A percentile compares a stretch with the other conserved stretches of the same genome.
Evolutionary conservation across 2,329 filamentous ascomycete species (phyloP).

Genomic region (Aciculosporium take): DNA sequence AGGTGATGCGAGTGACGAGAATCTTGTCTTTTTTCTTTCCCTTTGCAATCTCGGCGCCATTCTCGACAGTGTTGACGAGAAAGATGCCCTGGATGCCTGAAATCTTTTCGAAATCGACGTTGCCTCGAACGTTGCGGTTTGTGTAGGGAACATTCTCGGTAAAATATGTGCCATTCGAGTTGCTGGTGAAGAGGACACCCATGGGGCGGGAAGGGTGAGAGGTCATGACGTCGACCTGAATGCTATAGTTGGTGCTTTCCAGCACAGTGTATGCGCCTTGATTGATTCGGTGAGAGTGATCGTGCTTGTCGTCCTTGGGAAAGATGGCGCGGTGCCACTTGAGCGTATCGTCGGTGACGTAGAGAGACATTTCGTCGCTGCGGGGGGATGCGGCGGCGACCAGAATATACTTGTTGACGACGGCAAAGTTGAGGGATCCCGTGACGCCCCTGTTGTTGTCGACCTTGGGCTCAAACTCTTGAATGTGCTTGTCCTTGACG

Average conservation of each 20-base stretch:
- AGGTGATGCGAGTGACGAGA: conserved; percentile 71
- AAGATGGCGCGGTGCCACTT: conserved; percentile 91
- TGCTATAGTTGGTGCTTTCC: conserved; percentile 94
- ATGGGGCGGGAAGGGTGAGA: conserved; percentile 51
- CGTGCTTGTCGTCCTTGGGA: conserved; percentile 57
- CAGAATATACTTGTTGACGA: conserved; percentile 76
- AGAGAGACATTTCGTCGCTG: conserved; percentile 84
- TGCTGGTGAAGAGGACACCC: conserved; percentile 86
- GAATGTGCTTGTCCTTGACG: conserved; percentile 28
- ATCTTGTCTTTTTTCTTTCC: conserved; percentile 42
- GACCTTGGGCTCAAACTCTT: conserved; percentile 63
- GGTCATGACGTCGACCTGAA: conserved; percentile 87
- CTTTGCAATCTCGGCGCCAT: conserved; percentile 60
- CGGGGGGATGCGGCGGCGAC: conserved; percentile 65
- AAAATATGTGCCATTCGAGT: conserved; percentile 95
- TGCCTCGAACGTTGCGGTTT: conserved; percentile 61
- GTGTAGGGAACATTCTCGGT: conserved; percentile 84
- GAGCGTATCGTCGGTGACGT: conserved; percentile 68
- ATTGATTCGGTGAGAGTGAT: conserved; percentile 54
- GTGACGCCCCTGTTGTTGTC: conserved; percentile 59
- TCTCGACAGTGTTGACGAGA: conserved; percentile 77
- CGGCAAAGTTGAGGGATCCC: conserved; percentile 68
- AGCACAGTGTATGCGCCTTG: conserved; percentile 87
- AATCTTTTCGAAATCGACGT: conserved; percentile 93
- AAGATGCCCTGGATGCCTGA: conserved; percentile 84